Evolutionary conservation across 108 stramenopile species (phyloP).

Genomic region (Cyclotella kingstonii): DNA sequence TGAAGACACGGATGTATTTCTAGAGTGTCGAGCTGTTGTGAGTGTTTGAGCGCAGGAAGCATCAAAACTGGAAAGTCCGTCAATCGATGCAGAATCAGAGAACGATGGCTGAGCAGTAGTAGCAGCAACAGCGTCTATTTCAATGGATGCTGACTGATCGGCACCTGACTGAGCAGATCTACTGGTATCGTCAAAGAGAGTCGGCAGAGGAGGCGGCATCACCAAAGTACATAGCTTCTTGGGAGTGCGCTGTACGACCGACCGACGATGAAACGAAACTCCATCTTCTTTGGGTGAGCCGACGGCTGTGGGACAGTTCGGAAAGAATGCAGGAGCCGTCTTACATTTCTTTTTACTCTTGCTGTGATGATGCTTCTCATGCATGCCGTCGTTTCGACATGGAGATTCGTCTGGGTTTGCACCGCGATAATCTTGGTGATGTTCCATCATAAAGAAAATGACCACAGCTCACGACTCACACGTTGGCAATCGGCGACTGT

Average conservation of each 20-base stretch:
- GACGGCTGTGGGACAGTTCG: constrained; percentile 11
- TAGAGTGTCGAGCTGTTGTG: background rate
- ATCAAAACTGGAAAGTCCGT: constrained; percentile 6
- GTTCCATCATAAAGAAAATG: too few relatives aligned
- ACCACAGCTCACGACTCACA: too few relatives aligned
- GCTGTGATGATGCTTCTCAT: background rate
- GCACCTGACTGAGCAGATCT: too few relatives aligned
- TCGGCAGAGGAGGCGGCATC: constrained; percentile 24
- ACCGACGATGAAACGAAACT: constrained; percentile 4
- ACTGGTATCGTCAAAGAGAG: constrained; percentile 13
- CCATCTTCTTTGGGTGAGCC: constrained; percentile 13
- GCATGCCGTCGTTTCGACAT: too few relatives aligned
- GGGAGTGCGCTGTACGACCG: constrained; percentile 29
- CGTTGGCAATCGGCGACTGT: too few relatives aligned
- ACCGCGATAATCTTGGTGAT: too few relatives aligned
- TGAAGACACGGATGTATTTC: constrained; percentile 28
- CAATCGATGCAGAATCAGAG: constrained; percentile 10
- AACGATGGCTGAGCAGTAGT: background rate
- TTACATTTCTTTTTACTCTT: background rate
- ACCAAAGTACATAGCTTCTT: constrained; percentile 24
- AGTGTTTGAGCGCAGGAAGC: too few relatives aligned
- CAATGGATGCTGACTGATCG: too few relatives aligned
- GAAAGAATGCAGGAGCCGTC: constrained; percentile 17
- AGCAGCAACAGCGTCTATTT: too few relatives aligned
- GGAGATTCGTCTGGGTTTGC: too few relatives aligned